A percentile compares a stretch with the other conserved stretches of the same genome.
These are phyloP conservation scores for Colletotrichum nymphaeae DNA, from an alignment of 2,329 filamentous ascomycete genomes.

Conservation along the genomic window DNA sequence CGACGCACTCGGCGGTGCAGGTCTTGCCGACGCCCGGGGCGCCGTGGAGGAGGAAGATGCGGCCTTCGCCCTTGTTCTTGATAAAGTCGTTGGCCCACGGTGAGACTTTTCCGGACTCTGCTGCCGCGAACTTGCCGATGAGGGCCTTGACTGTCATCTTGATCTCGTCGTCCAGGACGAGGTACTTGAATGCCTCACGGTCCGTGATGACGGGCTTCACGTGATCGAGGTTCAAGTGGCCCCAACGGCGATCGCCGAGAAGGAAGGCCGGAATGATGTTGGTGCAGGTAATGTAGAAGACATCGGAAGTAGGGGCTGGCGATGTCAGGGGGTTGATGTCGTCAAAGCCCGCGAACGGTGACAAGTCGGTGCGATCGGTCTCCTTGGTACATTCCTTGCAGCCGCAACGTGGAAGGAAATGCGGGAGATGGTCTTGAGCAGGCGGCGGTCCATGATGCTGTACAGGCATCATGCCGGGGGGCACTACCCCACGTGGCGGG, in stretches of 20 bases:
- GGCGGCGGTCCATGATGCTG: slow-evolving; percentile 16
- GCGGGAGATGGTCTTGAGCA: slow-evolving; percentile 51
- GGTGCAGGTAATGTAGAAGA: slow-evolving; percentile 56
- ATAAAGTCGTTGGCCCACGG: slow-evolving; percentile 55
- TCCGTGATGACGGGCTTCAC: slow-evolving; percentile 55
- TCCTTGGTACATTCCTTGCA: slow-evolving; percentile 49
- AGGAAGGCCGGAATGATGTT: slow-evolving; percentile 60
- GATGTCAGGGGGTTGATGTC: slow-evolving; percentile 50
- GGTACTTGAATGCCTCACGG: slow-evolving; percentile 61
- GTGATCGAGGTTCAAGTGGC: slow-evolving; percentile 52
- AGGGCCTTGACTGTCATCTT: slow-evolving; percentile 60
- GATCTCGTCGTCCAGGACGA: slow-evolving; percentile 60
- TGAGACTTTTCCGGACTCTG: slow-evolving; percentile 49
- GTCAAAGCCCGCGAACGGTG: slow-evolving; percentile 54
- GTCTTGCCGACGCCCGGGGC: slow-evolving; percentile 69
- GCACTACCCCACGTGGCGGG: not conserved
- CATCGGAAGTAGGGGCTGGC: slow-evolving; percentile 50
- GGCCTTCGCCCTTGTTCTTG: slow-evolving; percentile 56
- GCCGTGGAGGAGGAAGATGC: slow-evolving; percentile 64
- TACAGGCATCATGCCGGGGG: not conserved
- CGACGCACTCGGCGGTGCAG: slow-evolving; percentile 65
- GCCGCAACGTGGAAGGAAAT: slow-evolving; percentile 53
- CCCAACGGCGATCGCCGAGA: slow-evolving; percentile 57
- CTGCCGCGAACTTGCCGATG: slow-evolving; percentile 58
- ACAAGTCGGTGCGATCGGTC: slow-evolving; percentile 38